Percentiles rank a stretch among this genome's conserved stretches.
These are phyloP conservation scores for Prunus persica DNA, from an alignment of 306 rosid species.

Conservation along the genomic window DNA sequence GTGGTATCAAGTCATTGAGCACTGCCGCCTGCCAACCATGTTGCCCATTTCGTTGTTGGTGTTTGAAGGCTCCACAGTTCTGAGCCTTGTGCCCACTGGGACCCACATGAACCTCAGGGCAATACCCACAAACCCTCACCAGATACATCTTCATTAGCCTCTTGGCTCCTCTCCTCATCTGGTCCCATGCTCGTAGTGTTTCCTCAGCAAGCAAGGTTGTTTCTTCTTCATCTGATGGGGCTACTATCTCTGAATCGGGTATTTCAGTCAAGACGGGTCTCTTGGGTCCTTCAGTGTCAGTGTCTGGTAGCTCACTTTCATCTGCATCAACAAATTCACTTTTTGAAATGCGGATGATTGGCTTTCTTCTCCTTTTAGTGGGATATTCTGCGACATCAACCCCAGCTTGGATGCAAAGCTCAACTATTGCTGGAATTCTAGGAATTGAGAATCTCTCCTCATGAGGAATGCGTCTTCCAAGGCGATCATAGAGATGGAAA, in stretches of 20 bases:
- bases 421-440: constrained; percentile 82
- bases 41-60: constrained; percentile 97
- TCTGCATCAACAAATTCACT: constrained; percentile 86
- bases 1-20: constrained; percentile 85
- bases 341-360: constrained; percentile 69
- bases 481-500: constrained; percentile 81
- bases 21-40: constrained; percentile 94
- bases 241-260: constrained; percentile 53
- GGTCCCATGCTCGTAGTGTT: constrained; percentile 76
- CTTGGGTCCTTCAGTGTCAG: constrained; percentile 37
- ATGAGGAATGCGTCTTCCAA: constrained; percentile 72
- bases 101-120: constrained; percentile 91
- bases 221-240: constrained; percentile 47
- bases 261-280: constrained; percentile 56
- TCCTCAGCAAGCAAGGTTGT: constrained; percentile 59
- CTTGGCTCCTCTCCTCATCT: constrained; percentile 73
- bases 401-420: constrained; percentile 95
- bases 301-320: constrained; percentile 85
- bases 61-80: constrained; percentile 89
- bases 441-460: constrained; percentile 72
- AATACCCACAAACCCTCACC: constrained; percentile 92
- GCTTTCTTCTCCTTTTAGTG: constrained; percentile 90
- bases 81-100: constrained; percentile 84
- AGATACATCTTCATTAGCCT: constrained; percentile 72
- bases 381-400: constrained; percentile 68